Evolutionary conservation across 495 filamentous ascomycete species (phyloP).

Genomic region (Penicillium desertorum): DNA sequence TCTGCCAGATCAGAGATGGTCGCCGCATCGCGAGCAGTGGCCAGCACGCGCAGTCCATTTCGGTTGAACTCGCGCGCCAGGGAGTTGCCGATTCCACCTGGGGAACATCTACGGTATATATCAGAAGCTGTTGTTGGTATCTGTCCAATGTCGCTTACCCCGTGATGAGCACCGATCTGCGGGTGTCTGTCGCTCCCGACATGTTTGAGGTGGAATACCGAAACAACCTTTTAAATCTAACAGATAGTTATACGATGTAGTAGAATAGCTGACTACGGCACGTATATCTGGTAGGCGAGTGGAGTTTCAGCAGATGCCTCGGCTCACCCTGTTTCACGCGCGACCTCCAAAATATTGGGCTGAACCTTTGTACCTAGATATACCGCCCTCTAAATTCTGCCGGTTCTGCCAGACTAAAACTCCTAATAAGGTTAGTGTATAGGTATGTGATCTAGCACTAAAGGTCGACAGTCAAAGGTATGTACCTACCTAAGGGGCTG

Average conservation of each 20-base stretch:
- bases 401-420: too few relatives aligned
- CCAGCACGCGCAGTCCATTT: slow-evolving; percentile 53
- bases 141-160: slow-evolving; percentile 33
- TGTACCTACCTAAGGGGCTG: too few relatives aligned
- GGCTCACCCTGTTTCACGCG: background rate
- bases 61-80: slow-evolving; percentile 56
- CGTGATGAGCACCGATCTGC: slow-evolving; percentile 48
- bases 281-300: background rate
- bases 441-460: too few relatives aligned
- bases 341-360: too few relatives aligned
- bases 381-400: too few relatives aligned
- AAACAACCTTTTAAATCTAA: background rate
- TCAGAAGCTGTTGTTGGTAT: slow-evolving; percentile 5
- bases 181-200: slow-evolving; percentile 31
- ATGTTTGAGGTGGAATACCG: slow-evolving; percentile 9
- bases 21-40: slow-evolving; percentile 54
- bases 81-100: slow-evolving; percentile 59
- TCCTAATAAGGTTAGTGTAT: too few relatives aligned
- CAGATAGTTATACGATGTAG: background rate
- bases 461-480: too few relatives aligned
- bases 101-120: slow-evolving; percentile 44
- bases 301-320: background rate
- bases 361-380: too few relatives aligned
- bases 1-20: slow-evolving; percentile 47
- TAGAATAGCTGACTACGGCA: background rate